Base-by-base conservation (phyloP, 2,329 filamentous ascomycete genomes). In the Verticillium dahliae region DNA sequence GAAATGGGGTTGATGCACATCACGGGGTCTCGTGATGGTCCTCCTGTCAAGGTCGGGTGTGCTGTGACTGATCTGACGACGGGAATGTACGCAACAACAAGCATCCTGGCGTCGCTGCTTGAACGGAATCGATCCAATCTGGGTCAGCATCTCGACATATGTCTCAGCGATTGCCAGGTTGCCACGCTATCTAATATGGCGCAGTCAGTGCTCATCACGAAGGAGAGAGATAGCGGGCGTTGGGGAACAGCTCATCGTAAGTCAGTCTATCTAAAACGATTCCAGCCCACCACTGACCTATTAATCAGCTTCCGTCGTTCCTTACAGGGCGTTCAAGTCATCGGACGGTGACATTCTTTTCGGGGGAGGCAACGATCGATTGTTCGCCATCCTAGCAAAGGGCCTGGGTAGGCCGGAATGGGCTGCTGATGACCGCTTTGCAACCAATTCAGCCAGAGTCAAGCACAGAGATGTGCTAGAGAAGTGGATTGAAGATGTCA, bases 281-380 rank as follows among this genome's bases (percentile, higher is more conserved):
- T 31, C 27, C 27, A 31, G 34, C 14, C 55, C 18, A 37, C 1
- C 10, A 13, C 45, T 45, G 67, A 22, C 62, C 5, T 3, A 4
- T 52, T 52, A 5, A 93, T 27, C 9, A 93, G 90, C 94, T n/a
- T 96, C 91, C 0, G 98, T 99, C 71, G 95, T 99, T 0, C 95
- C 95, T 0, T 99, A 99, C 74, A 88, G 89, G 69, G 91, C 91
- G 0, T 99, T 91, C 73, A 82, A 85, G 69, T 91, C 89, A 3
- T 84, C 82, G 60, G 87, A 91, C 64, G 86, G 87, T 14, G 85
- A 86, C 62, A 81, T 91, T 39, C 79, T 91, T 18, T 80, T 90
- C 57, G 89, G 89, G 4, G 88, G 88, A 34, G 88, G 87, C 15
- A 91, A 91, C 67, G 86, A 90, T 69, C 81, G 84, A 6, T 79